These are phyloP conservation scores for Pestalotiopsis sp. DNA, from an alignment of 2,329 filamentous ascomycete species.

Conservation along the genomic window DNA sequence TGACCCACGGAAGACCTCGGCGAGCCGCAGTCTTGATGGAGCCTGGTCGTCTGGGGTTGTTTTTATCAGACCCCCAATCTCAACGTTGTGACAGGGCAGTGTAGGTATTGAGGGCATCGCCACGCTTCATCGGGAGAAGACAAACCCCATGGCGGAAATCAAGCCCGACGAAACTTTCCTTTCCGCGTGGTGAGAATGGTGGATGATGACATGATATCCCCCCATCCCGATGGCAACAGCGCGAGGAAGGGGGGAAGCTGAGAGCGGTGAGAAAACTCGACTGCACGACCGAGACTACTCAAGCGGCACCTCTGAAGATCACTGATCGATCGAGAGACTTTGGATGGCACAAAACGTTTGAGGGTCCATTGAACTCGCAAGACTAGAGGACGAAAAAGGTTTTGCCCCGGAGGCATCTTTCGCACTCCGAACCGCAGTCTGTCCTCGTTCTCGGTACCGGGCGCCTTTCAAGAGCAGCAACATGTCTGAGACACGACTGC, in stretches of 20 bases:
- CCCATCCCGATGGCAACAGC: too few relatives aligned
- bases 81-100: not conserved
- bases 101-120: not conserved
- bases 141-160: not conserved
- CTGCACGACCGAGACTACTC: too few relatives aligned
- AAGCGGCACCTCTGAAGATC: too few relatives aligned
- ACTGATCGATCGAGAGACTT: too few relatives aligned
- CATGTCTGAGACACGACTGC: not conserved
- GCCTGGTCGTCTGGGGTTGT: too few relatives aligned
- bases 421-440: not conserved
- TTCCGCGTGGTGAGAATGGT: not conserved
- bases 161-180: not conserved
- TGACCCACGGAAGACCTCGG: too few relatives aligned
- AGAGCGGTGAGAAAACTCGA: too few relatives aligned
- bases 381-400: not conserved
- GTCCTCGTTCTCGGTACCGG: not conserved
- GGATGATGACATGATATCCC: too few relatives aligned
- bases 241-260: too few relatives aligned
- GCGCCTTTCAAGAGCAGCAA: not conserved
- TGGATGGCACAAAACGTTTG: not conserved
- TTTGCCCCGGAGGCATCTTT: not conserved
- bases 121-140: not conserved
- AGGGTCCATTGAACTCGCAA: not conserved
- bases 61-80: too few relatives aligned
- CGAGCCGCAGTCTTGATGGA: too few relatives aligned